Evolutionary conservation across 2,329 filamentous ascomycete genomes (phyloP), one percentile per base, ranked within the genome.

Genomic region (Mollisiaceae sp.): DNA sequence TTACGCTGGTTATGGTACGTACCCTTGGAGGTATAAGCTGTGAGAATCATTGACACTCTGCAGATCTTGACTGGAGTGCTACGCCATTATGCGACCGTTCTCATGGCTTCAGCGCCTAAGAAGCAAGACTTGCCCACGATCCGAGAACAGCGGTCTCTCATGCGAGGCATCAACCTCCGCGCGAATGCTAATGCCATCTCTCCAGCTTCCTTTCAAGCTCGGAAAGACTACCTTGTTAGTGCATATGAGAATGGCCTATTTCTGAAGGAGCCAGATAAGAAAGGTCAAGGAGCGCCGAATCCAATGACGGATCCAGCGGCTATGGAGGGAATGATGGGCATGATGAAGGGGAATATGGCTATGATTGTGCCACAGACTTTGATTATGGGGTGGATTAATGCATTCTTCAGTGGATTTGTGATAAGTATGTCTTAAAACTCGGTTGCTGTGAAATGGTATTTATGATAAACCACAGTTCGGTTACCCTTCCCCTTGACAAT

Each of bases 281-380:
- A 91, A 76, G 94, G 94, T 60, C 92, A 97, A 80, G 91, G 93
- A 2, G 90, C 93, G 22, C 88, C 92, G 43, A 99, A 98, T 80
- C 95, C 95, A 4, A 93, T 99, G 87, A 92, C 91, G 12, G 95
- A 99, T 78, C 96, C 96, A 24, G 91, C 91, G 57, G 93, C 92
- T 65, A 99, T 99, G 95, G 96, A 99, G 77, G 94, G 94, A 72
- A 99, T 99, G 95, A 99, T 99, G 95, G 94, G 95, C 72, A 97
- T 97, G 93, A 97, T 99, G 92, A 99, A 99, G 86, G 94, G 94
- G 65, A 97, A 99, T 77, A 97, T 99, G 91, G 94, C 95, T 70
- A 99, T 98, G 95, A 98, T 99, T 83, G 93, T 99, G 65, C 95
- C 95, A 58, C 97, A 99, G 80, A 98, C 94, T 6, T 81, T 99